Evolutionary conservation across 805 yeast species (phyloP).

Genomic region (Martiniozyma abietophila): DNA sequence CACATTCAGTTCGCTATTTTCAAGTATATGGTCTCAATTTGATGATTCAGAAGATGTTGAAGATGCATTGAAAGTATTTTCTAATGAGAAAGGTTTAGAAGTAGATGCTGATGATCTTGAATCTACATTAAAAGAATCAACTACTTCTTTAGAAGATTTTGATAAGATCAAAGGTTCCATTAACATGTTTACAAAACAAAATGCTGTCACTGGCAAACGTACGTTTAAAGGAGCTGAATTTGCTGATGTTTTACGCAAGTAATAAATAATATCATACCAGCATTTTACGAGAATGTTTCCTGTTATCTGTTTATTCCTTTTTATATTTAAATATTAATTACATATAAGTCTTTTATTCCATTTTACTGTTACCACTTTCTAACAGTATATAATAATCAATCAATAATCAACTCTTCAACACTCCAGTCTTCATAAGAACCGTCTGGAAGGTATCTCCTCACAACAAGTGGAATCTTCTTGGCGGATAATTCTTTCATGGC

Average conservation of each 20-base stretch:
- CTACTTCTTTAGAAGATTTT: too few species aligned
- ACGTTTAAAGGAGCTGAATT: constrained; percentile 56
- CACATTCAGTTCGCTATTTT: constrained; percentile 54
- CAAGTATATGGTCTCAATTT: constrained; percentile 40
- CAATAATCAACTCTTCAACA: constrained; percentile 93
- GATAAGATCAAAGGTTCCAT: constrained; percentile 25
- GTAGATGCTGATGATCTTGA: constrained; percentile 26
- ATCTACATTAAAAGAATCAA: background rate
- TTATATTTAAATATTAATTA: constrained; percentile 1
- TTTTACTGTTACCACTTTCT: constrained; percentile 27
- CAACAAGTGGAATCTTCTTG: constrained; percentile 88
- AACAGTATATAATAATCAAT: constrained; percentile 26
- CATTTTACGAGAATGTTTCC: too few species aligned
- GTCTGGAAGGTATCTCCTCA: constrained; percentile 94
- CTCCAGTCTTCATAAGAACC: constrained; percentile 99
- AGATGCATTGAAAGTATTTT: constrained; percentile 51
- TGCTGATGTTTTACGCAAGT: constrained; percentile 32
- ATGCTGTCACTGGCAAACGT: constrained; percentile 47
- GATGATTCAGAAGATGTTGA: constrained; percentile 43
- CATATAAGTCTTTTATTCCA: background rate
- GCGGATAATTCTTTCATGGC: constrained; percentile 96
- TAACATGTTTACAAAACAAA: constrained; percentile 43
- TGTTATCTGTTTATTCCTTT: background rate
- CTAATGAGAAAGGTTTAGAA: constrained; percentile 26
- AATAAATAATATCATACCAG: constrained; percentile 5